Evolutionary conservation across 805 yeast species (phyloP).

Genomic region (Candida patagonica): DNA sequence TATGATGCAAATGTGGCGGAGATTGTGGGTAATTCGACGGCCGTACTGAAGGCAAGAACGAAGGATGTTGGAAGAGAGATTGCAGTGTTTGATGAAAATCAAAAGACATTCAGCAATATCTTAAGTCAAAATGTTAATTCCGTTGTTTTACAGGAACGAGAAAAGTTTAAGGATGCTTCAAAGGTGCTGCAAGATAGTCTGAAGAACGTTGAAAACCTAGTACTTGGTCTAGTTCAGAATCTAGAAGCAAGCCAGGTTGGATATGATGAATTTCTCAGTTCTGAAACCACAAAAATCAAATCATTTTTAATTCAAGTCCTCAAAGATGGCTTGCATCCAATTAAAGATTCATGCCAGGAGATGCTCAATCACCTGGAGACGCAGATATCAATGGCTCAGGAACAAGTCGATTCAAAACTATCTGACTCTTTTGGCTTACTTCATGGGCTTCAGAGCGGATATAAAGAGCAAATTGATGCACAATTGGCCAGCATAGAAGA

Average conservation of each 20-base stretch:
- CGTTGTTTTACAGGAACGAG: slow-evolving; percentile 4
- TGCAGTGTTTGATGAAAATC: slow-evolving; percentile 5
- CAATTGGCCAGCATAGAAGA: background rate
- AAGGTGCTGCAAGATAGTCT: slow-evolving; percentile 8
- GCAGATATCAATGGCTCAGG: slow-evolving; percentile 1
- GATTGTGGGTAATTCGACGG: slow-evolving; percentile 1
- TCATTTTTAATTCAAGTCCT: background rate
- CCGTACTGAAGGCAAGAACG: background rate
- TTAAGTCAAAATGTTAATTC: background rate
- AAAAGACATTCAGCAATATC: slow-evolving; percentile 5
- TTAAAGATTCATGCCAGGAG: background rate
- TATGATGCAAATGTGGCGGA: slow-evolving; percentile 7
- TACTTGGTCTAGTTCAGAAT: slow-evolving; percentile 1
- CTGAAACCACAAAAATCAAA: background rate
- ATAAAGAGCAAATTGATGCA: slow-evolving; percentile 1
- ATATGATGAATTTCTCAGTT: background rate
- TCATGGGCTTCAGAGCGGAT: background rate
- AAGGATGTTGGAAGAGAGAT: background rate
- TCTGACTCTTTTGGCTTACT: background rate
- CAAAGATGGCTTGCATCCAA: background rate
- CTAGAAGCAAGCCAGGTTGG: background rate
- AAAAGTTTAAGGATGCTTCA: slow-evolving; percentile 7
- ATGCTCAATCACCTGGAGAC: background rate
- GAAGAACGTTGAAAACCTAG: slow-evolving; percentile 5
- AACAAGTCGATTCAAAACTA: background rate